phyloP scores from a whole-genome alignment of 331 rosid genomes.

The Rosa hybrid region DNA sequence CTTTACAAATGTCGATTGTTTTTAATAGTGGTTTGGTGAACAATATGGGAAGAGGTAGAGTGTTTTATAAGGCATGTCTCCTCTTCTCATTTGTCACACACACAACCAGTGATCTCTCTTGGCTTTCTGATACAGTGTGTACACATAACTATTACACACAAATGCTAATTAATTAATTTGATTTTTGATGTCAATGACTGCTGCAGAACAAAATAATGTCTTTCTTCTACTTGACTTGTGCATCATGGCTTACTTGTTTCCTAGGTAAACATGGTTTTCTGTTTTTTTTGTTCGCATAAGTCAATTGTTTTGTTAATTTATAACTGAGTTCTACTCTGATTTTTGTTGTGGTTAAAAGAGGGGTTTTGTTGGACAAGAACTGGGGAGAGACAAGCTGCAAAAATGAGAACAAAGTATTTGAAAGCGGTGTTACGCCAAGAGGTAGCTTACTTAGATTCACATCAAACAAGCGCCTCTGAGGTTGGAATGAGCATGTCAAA shows the following conservation, averaged over 20 bases:
- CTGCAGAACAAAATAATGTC: background rate
- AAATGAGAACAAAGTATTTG: conserved; percentile 67
- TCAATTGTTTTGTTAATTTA: background rate
- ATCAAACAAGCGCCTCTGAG: conserved; percentile 70
- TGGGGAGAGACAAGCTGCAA: conserved; percentile 74
- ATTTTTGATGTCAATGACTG: background rate
- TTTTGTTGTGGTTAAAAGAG: conserved; percentile 36
- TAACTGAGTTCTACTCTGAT: background rate
- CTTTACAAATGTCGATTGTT: conserved; percentile 41
- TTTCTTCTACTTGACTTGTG: background rate
- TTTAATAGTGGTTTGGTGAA: conserved; percentile 31
- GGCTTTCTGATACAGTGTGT: background rate
- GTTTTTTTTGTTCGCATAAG: background rate
- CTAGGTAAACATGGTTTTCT: conserved; percentile 43
- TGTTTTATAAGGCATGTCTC: background rate
- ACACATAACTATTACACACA: background rate
- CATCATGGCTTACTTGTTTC: conserved; percentile 44
- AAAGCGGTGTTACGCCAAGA: conserved; percentile 80
- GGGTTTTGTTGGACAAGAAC: conserved; percentile 94
- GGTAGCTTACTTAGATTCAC: conserved; percentile 71
- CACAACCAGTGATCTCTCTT: background rate
- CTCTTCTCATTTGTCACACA: background rate
- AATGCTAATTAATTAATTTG: background rate
- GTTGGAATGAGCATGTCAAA: conserved; percentile 65
- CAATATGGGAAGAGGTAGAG: background rate